These are phyloP conservation scores for Aureobasidium lini DNA, from an alignment of 2,329 filamentous ascomycete genomes.

Conservation along the genomic window DNA sequence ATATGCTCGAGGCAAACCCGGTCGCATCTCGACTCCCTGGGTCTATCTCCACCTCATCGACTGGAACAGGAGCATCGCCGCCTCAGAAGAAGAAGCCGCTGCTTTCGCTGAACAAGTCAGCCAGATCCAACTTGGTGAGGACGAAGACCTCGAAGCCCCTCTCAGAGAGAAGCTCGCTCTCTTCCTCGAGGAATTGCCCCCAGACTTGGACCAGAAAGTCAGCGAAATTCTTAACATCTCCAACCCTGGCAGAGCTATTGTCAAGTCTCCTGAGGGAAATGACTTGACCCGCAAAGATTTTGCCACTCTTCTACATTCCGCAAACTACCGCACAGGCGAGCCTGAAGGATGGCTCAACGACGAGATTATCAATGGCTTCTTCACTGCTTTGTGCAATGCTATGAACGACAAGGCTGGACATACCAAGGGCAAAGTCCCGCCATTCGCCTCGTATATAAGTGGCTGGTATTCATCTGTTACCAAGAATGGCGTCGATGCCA, in stretches of 20 bases:
- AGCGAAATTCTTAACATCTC: neutral
- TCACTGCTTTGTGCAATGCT: conserved; percentile 51
- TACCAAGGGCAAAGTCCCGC: conserved; percentile 42
- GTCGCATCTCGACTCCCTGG: neutral
- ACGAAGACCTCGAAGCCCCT: neutral
- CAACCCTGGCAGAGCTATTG: conserved; percentile 16
- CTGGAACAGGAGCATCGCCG: conserved; percentile 1
- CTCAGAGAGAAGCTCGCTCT: conserved; percentile 3
- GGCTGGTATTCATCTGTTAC: conserved; percentile 55
- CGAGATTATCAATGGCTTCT: conserved; percentile 62
- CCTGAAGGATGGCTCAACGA: conserved; percentile 67
- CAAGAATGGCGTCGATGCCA: conserved; percentile 42
- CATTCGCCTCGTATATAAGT: conserved; percentile 56
- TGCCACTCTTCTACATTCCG: conserved; percentile 42
- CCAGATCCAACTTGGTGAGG: neutral
- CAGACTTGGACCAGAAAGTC: conserved; percentile 8
- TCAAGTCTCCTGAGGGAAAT: conserved; percentile 29
- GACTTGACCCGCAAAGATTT: conserved; percentile 54
- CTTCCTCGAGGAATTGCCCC: neutral
- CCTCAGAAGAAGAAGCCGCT: neutral
- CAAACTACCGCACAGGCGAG: conserved; percentile 26
- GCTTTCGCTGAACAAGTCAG: conserved; percentile 1
- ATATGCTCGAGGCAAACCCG: neutral
- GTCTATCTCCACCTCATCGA: neutral
- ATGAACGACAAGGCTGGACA: conserved; percentile 49